Evolutionary conservation across 2,329 filamentous ascomycete species (phyloP).

Genomic region (Phyllosticta citriasiana): DNA sequence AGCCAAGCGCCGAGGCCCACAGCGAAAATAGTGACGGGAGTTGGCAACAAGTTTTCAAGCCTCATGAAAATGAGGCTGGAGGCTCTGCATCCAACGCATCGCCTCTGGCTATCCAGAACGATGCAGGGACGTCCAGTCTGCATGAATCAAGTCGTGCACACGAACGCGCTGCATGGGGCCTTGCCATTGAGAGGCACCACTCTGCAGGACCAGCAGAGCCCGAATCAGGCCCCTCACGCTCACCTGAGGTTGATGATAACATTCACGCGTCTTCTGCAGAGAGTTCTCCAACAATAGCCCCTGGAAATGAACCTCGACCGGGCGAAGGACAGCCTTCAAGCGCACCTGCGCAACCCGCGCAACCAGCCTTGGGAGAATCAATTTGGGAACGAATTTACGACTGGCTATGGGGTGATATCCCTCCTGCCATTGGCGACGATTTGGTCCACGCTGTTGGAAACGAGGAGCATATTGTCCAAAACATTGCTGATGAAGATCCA

Average conservation of each 20-base stretch:
- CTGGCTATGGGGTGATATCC: constrained; percentile 41
- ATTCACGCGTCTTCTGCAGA: not conserved
- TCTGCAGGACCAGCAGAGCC: not conserved
- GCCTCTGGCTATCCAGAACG: not conserved
- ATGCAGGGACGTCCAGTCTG: not conserved
- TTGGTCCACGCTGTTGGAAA: constrained; percentile 26
- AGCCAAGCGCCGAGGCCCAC: constrained; percentile 20
- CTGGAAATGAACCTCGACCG: not conserved
- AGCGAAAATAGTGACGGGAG: constrained; percentile 30
- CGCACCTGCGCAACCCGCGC: not conserved
- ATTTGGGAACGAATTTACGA: constrained; percentile 27
- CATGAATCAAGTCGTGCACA: not conserved
- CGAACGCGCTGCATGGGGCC: not conserved
- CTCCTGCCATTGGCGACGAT: constrained; percentile 17
- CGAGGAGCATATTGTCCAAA: constrained; percentile 51
- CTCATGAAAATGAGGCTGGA: constrained; percentile 9
- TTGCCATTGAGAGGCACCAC: not conserved
- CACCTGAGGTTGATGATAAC: not conserved
- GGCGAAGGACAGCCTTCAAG: not conserved
- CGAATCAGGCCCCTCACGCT: too few species aligned
- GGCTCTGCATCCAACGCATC: not conserved
- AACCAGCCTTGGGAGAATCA: not conserved
- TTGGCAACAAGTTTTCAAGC: constrained; percentile 29
- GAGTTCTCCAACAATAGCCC: not conserved
- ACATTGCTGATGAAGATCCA: constrained; percentile 50